phyloP scores from a whole-genome alignment of 2,329 filamentous ascomycete genomes.

The Sclerotinia borealis region DNA sequence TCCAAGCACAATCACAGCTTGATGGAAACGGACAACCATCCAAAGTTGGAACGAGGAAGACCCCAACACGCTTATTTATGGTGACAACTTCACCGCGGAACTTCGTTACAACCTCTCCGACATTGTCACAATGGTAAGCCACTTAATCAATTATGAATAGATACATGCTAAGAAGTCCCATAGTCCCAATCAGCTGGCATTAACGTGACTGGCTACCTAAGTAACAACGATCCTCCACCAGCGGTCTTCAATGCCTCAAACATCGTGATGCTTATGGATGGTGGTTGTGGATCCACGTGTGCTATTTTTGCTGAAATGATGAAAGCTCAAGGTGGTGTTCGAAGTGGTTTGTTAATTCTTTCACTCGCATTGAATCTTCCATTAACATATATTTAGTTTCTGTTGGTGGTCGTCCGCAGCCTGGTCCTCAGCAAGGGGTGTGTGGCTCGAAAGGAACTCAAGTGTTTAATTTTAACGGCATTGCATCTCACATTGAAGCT shows the following conservation, averaged over 20 bases:
- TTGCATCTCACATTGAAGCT: background rate
- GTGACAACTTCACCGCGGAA: constrained; percentile 10
- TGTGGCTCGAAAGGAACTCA: constrained; percentile 55
- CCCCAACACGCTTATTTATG: background rate
- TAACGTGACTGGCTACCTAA: constrained; percentile 32
- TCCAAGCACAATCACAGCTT: background rate
- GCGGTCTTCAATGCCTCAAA: constrained; percentile 40
- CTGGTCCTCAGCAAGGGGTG: constrained; percentile 53
- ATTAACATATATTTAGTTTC: constrained; percentile 39
- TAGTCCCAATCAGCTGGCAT: constrained; percentile 18
- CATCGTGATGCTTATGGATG: constrained; percentile 35
- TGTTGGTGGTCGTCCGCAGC: constrained; percentile 48
- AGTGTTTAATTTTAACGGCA: background rate
- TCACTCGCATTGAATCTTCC: background rate
- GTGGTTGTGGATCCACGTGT: constrained; percentile 55
- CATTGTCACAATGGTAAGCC: constrained; percentile 16
- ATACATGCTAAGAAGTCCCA: background rate
- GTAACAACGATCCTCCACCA: constrained; percentile 20
- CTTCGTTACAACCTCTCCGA: constrained; percentile 26
- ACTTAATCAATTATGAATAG: background rate
- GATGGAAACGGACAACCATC: constrained; percentile 16
- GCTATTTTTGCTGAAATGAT: constrained; percentile 51
- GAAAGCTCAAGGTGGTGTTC: constrained; percentile 36
- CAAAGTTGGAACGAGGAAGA: constrained; percentile 16
- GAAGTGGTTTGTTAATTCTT: background rate